Base-by-base conservation (phyloP, 192 early-diverging fungal species). In the Linnemannia zychae region DNA sequence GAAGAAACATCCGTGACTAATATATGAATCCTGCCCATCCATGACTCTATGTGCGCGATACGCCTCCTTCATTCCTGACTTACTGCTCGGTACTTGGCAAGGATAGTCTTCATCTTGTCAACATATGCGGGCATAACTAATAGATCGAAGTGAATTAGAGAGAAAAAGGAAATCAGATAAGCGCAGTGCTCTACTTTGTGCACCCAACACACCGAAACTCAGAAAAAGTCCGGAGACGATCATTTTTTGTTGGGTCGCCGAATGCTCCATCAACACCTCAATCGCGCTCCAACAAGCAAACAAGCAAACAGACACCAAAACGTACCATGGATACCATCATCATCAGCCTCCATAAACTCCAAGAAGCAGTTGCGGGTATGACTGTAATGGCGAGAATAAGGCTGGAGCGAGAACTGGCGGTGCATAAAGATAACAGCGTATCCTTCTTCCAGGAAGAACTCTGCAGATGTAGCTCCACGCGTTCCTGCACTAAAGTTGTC, bases 401-500 rank as follows among this genome's bases (percentile, higher is more conserved):
- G 99, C 87, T 97, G 96, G 57, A 99, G 90, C 57, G 93, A 95
- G 87, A 95, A 95, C 87, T 99, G 98, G 48, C 99, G 92, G 82
- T 98, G 94, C 90, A 99, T 91, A 69, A 99, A 99, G 38, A 99
- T 96, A 12, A 99, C 98, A 0, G 97, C 97, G 83, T 99, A 99
- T 3, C 97, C 98, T 5, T 89, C 81, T 37, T 95, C 90, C 60
- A 96, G 74, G 91, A 95, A 95, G 92, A 97, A 95, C 86, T 99
- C 99, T n/a, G 98, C 97, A 28, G 98, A 99, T 7, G 94, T 92
- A 7, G 98, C 95, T 33, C 99, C 99, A 66, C 99, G 95, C 16
- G 96, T 99, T 18, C 99, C 99, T 7, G 95, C 97, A 63, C 94
- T 96, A 81, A 99, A 99, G 87, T 99, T 99, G 90, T 99, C 99